Evolutionary conservation across 768 basidiomycete genomes (phyloP).

Genomic region (Boletales sp.): DNA sequence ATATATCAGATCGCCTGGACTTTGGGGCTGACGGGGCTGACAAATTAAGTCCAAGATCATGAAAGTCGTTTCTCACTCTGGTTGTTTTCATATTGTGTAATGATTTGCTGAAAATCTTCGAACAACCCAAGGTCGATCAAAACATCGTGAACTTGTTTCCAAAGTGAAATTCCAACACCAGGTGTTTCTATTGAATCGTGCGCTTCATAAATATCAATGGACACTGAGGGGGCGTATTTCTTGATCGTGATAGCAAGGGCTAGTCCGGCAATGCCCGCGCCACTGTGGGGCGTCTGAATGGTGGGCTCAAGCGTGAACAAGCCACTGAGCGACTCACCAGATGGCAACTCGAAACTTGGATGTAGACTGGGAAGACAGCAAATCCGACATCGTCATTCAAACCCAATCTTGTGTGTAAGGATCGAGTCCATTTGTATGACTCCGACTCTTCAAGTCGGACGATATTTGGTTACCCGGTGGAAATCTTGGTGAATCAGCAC

Average conservation of each 20-base stretch:
- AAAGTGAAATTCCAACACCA: conserved; percentile 44
- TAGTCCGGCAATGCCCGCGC: conserved; percentile 44
- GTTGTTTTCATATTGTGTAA: background rate
- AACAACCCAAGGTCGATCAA: conserved; percentile 41
- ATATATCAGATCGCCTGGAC: conserved; percentile 27
- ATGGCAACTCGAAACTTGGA: conserved; percentile 20
- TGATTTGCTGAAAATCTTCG: conserved; percentile 27
- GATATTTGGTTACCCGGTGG: no score
- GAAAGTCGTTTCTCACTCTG: conserved; percentile 7
- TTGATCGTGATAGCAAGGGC: conserved; percentile 38
- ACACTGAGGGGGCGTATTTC: conserved; percentile 28
- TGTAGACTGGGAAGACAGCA: background rate
- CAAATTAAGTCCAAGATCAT: background rate
- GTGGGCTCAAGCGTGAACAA: background rate
- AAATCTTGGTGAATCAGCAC: no score
- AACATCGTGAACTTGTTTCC: conserved; percentile 44
- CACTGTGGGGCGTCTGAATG: conserved; percentile 18
- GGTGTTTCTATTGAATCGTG: conserved; percentile 36
- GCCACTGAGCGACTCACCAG: conserved; percentile 9
- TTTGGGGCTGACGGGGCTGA: background rate
- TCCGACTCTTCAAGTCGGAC: no score
- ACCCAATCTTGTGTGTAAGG: no score
- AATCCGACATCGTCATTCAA: no score
- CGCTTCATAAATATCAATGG: conserved; percentile 47
- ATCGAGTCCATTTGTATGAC: no score